These are phyloP conservation scores for Phytophthora constricta DNA, from an alignment of 352 stramenopile genomes.

Conservation along the genomic window DNA sequence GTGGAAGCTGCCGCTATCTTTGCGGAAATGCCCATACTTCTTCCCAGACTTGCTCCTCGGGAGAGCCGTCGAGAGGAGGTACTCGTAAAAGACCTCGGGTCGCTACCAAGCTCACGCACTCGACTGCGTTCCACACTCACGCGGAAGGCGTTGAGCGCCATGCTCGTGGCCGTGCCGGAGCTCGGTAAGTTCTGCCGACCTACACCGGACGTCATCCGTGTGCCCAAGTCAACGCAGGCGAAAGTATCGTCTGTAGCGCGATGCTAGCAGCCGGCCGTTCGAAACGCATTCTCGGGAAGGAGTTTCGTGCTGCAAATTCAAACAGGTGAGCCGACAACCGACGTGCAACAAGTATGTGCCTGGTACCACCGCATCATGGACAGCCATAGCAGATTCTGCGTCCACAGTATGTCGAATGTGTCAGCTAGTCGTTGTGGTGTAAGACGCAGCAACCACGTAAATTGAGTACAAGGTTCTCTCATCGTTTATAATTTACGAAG, in stretches of 20 bases:
- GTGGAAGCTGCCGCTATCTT: conserved; percentile 12
- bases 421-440: too few species aligned
- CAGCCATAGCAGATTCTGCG: too few species aligned
- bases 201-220: conserved; percentile 11
- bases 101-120: conserved; percentile 27
- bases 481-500: background rate
- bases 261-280: background rate
- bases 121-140: conserved; percentile 42
- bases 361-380: too few species aligned
- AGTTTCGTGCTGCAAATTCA: background rate
- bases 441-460: too few species aligned
- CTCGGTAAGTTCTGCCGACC: conserved; percentile 7
- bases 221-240: too few species aligned
- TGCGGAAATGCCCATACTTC: conserved; percentile 11
- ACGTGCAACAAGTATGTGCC: too few species aligned
- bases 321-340: background rate
- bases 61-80: conserved; percentile 21
- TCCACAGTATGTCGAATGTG: too few species aligned
- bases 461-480: too few species aligned
- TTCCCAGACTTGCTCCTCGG: conserved; percentile 18
- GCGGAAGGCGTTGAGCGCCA: conserved; percentile 50
- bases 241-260: background rate
- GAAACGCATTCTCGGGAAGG: background rate
- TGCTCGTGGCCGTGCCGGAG: conserved; percentile 36
- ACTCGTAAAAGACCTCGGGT: conserved; percentile 16